Evolutionary conservation across 1,284 basidiomycete species (phyloP).

Genomic region (Papiliotrema flavescens): DNA sequence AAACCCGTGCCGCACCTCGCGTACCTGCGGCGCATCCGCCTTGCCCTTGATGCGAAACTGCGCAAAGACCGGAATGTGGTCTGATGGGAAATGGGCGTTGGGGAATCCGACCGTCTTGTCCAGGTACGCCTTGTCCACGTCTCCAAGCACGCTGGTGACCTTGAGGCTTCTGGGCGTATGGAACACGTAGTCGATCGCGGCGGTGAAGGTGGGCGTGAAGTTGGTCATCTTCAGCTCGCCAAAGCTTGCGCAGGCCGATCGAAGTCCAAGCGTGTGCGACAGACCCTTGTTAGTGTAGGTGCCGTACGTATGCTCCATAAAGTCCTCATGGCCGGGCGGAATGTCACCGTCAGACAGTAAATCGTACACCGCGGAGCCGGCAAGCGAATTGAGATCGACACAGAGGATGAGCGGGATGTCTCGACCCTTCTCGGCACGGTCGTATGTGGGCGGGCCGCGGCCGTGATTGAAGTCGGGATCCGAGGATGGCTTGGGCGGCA

Average conservation of each 20-base stretch:
- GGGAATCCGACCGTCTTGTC: constrained; percentile 94
- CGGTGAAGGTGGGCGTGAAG: constrained; percentile 78
- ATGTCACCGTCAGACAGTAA: constrained; percentile 73
- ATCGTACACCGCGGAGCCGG: constrained; percentile 86
- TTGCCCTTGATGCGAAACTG: constrained; percentile 48
- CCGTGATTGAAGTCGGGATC: constrained; percentile 32
- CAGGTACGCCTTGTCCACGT: constrained; percentile 81
- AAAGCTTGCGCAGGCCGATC: constrained; percentile 71
- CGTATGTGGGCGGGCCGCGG: constrained; percentile 41
- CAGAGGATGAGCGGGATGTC: constrained; percentile 91
- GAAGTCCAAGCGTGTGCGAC: constrained; percentile 72
- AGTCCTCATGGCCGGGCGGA: constrained; percentile 79
- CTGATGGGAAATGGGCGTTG: constrained; percentile 95
- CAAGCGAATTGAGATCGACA: constrained; percentile 92
- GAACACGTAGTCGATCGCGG: constrained; percentile 91
- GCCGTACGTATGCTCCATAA: constrained; percentile 88
- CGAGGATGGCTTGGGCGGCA: constrained; percentile 38
- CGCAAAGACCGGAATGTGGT: constrained; percentile 50
- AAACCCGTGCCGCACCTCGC: constrained; percentile 2
- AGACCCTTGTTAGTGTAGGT: constrained; percentile 88
- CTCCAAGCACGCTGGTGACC: constrained; percentile 83
- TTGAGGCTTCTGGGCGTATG: constrained; percentile 73
- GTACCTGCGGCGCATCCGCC: constrained; percentile 28
- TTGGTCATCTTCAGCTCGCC: constrained; percentile 83
- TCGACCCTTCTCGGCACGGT: constrained; percentile 37